Conservation (phyloP, 306 rosid species). For the Pachyrhizus erosus region DNA sequence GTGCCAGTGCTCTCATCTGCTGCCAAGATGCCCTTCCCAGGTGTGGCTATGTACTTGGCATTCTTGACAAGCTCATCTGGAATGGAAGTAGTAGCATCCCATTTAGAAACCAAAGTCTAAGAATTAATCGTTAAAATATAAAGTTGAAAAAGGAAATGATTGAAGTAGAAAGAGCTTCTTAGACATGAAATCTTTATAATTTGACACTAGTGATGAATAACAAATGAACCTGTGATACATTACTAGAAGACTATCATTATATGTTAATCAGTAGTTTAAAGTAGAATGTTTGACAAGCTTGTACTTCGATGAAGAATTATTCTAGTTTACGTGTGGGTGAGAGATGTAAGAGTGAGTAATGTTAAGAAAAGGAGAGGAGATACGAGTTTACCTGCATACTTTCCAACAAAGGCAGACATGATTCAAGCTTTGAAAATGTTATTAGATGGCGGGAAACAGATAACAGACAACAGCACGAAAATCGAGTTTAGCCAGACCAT, state of each 20-base stretch:
- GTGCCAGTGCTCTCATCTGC: slow-evolving; percentile 98
- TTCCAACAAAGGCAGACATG: slow-evolving; percentile 96
- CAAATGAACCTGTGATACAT: too few species aligned
- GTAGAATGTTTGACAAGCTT: too few species aligned
- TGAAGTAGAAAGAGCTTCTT: neutral
- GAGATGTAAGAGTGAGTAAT: too few species aligned
- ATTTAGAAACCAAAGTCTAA: slow-evolving; percentile 7
- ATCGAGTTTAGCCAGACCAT: slow-evolving; percentile 33
- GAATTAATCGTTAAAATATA: neutral
- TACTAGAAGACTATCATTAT: too few species aligned
- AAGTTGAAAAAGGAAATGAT: too few species aligned
- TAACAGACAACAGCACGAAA: slow-evolving; percentile 54
- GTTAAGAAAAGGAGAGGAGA: too few species aligned
- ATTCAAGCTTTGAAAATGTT: slow-evolving; percentile 43
- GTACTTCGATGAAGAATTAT: neutral
- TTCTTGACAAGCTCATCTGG: slow-evolving; percentile 85
- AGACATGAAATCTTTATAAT: neutral
- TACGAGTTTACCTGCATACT: slow-evolving; percentile 69
- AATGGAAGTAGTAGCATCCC: neutral
- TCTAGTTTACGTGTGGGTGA: neutral
- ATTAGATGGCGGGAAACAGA: slow-evolving; percentile 54
- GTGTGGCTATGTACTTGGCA: slow-evolving; percentile 85
- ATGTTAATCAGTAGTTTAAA: too few species aligned
- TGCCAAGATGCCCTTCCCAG: slow-evolving; percentile 90
- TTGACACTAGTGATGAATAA: neutral